Percentiles rank a stretch among this genome's conserved stretches.
Evolutionary conservation across 2,329 filamentous ascomycete genomes (phyloP).

Genomic region (Aureobasidium sp.): DNA sequence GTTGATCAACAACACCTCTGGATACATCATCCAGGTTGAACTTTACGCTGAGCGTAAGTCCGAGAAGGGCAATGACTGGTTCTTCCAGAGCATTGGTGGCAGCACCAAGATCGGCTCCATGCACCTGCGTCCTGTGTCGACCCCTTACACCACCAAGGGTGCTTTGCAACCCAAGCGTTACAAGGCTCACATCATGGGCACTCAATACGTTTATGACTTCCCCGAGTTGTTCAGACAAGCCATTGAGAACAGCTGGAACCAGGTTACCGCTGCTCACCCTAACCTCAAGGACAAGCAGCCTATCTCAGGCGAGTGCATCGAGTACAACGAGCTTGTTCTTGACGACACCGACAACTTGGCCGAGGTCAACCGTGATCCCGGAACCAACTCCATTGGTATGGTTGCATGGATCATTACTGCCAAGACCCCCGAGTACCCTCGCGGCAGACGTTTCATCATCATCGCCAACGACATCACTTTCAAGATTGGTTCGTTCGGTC

Average conservation of each 20-base stretch:
- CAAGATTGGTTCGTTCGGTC: conserved; percentile 97
- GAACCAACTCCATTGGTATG: conserved; percentile 95
- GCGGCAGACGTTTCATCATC: conserved; percentile 86
- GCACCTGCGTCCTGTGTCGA: conserved; percentile 84
- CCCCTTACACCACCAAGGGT: conserved; percentile 96
- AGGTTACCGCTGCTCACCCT: conserved; percentile 66
- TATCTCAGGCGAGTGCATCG: conserved; percentile 79
- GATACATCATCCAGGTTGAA: conserved; percentile 95
- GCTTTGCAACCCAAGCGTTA: conserved; percentile 98
- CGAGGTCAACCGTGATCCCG: conserved; percentile 89
- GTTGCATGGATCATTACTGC: conserved; percentile 96
- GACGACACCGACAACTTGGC: conserved; percentile 88
- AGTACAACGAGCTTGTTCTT: conserved; percentile 87
- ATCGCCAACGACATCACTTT: conserved; percentile 99
- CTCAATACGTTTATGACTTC: conserved; percentile 99
- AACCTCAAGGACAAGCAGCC: conserved; percentile 74
- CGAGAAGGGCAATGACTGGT: conserved; percentile 87
- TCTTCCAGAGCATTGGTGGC: conserved; percentile 95
- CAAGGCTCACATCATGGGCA: conserved; percentile 98
- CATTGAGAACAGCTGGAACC: conserved; percentile 88
- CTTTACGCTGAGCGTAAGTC: conserved; percentile 97
- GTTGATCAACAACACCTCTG: conserved; percentile 95
- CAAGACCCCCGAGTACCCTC: conserved; percentile 89
- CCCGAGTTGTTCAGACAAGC: conserved; percentile 98
- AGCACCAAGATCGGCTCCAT: conserved; percentile 92